Conservation (phyloP, 225 moss, liverwort and hornwort species). For the Asterella californica region DNA sequence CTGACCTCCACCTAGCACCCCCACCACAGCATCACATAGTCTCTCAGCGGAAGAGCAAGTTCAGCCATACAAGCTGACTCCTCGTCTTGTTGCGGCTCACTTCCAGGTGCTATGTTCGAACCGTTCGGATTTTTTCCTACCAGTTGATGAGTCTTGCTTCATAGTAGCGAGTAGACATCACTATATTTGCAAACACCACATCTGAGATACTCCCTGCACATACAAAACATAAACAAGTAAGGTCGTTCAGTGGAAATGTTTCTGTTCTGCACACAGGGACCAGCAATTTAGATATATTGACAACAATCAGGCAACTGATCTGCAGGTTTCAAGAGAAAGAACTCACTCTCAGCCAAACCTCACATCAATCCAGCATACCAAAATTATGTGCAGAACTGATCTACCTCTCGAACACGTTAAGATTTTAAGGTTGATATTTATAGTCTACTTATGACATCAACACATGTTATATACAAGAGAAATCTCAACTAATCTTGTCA, state of each 20-base stretch:
- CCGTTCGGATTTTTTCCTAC: neutral
- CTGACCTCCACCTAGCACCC: conserved; percentile 90
- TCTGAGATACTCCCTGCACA: conserved; percentile 61
- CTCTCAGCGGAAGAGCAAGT: conserved; percentile 56
- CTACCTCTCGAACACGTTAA: no score
- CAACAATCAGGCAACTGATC: no score
- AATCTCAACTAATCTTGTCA: no score
- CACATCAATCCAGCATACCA: no score
- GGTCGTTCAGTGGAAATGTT: neutral
- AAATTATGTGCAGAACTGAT: no score
- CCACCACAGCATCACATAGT: conserved; percentile 73
- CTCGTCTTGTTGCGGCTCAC: conserved; percentile 23
- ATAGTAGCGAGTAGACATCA: conserved; percentile 78
- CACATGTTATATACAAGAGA: no score
- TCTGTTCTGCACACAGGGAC: no score
- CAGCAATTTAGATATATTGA: no score
- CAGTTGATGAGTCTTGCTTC: no score
- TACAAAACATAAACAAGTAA: neutral
- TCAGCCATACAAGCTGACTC: conserved; percentile 28
- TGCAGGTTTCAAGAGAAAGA: no score
- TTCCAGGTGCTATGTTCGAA: neutral
- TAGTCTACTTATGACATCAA: neutral
- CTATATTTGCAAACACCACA: conserved; percentile 69
- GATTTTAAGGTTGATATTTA: neutral
- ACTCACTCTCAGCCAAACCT: no score